A percentile compares a stretch with the other conserved stretches of the same genome.
phyloP scores from a whole-genome alignment of 805 yeast species.

The Metschnikowia kofuensis region DNA sequence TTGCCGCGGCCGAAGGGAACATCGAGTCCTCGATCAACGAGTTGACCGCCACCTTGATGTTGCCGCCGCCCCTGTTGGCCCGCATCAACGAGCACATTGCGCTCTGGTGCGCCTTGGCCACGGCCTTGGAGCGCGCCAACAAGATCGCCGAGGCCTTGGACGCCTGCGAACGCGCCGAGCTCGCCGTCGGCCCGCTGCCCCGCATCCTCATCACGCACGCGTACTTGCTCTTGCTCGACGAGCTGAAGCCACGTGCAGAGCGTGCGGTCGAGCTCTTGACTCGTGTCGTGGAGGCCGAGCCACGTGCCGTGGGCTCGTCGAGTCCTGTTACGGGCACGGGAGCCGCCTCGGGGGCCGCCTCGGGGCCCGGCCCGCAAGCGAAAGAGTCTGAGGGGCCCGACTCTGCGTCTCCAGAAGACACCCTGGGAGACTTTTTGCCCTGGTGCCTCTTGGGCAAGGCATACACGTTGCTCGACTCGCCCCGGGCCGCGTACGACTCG shows the following conservation, averaged over 20 bases:
- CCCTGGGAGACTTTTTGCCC: slow-evolving; percentile 51
- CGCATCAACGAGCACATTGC: slow-evolving; percentile 47
- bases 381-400: slow-evolving; percentile 17
- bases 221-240: slow-evolving; percentile 42
- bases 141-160: slow-evolving; percentile 48
- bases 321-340: too few relatives aligned
- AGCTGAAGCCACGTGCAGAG: slow-evolving; percentile 16
- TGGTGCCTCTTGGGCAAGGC: slow-evolving; percentile 57
- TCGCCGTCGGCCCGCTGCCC: slow-evolving; percentile 43
- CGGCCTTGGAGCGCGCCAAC: slow-evolving; percentile 50
- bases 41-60: slow-evolving; percentile 46
- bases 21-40: slow-evolving; percentile 49
- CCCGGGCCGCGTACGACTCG: slow-evolving; percentile 52
- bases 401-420: slow-evolving; percentile 16
- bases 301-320: slow-evolving; percentile 7
- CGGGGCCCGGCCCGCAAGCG: not conserved
- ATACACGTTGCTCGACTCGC: slow-evolving; percentile 43
- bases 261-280: slow-evolving; percentile 20
- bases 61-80: slow-evolving; percentile 48
- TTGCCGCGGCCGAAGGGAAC: slow-evolving; percentile 51
- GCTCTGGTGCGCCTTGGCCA: slow-evolving; percentile 52
- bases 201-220: slow-evolving; percentile 48
- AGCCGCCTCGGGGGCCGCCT: too few relatives aligned
- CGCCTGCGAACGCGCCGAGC: slow-evolving; percentile 48
- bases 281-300: slow-evolving; percentile 20